phyloP scores from a whole-genome alignment of 768 basidiomycete genomes.

The Tricholoma sp. region DNA sequence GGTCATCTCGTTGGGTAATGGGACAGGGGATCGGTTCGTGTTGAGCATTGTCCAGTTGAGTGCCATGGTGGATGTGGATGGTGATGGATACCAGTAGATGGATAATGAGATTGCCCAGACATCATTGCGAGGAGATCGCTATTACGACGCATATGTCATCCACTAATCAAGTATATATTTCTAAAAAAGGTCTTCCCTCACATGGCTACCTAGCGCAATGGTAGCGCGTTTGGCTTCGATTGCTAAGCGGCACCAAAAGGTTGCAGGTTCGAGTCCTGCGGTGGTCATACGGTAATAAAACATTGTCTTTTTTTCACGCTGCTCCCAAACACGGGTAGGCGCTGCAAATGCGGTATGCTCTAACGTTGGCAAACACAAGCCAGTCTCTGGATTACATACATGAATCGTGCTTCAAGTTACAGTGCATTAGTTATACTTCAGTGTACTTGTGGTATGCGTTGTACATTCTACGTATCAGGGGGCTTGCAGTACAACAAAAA shows the following conservation, averaged over 20 bases:
- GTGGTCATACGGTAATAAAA: constrained; percentile 74
- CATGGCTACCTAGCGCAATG: constrained; percentile 84
- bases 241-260: constrained; percentile 78
- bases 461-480: neutral
- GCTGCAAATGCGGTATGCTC: too few species aligned
- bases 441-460: neutral
- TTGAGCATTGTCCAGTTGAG: constrained; percentile 76
- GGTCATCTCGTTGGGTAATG: constrained; percentile 56
- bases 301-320: too few species aligned
- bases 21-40: constrained; percentile 52
- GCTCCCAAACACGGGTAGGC: too few species aligned
- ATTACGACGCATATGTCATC: too few species aligned
- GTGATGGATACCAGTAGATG: neutral
- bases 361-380: too few species aligned
- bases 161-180: neutral
- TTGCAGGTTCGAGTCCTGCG: constrained; percentile 97
- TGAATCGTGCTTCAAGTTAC: neutral
- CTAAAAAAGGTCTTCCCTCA: neutral
- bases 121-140: too few species aligned
- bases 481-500: neutral
- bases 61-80: constrained; percentile 47
- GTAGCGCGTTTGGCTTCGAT: constrained; percentile 96
- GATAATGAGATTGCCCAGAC: neutral
- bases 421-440: neutral
- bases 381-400: neutral